phyloP scores from a whole-genome alignment of 2,329 filamentous ascomycete species.

The Colletotrichum aenigma region DNA sequence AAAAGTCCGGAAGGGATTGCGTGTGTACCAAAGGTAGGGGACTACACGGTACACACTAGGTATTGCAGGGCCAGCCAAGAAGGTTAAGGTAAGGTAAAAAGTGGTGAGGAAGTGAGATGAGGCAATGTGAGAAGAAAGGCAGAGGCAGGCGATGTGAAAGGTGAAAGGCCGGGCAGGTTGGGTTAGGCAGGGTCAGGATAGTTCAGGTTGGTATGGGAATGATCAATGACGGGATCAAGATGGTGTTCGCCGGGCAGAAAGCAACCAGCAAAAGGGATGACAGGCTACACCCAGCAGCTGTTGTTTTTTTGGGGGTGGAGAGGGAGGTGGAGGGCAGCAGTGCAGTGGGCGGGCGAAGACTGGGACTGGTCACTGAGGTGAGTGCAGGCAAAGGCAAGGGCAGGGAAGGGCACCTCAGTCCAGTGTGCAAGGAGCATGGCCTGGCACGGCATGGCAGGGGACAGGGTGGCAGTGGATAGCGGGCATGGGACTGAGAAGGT shows the following conservation, averaged over 20 bases:
- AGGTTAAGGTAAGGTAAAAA: background rate
- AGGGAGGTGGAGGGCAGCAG: background rate
- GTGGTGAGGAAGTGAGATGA: background rate
- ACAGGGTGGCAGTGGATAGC: background rate
- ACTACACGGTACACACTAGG: background rate
- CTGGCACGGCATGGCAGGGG: background rate
- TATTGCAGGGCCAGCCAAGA: background rate
- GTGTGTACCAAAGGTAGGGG: background rate
- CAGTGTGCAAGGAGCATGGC: background rate
- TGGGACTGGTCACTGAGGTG: background rate
- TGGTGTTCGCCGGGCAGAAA: background rate
- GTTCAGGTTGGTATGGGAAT: slow-evolving; percentile 1
- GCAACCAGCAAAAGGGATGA: background rate
- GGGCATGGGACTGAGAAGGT: background rate
- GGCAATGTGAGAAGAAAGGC: background rate
- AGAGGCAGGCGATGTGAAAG: background rate
- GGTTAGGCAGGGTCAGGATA: background rate
- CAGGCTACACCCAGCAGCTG: background rate
- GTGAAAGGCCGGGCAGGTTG: background rate
- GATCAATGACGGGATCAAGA: slow-evolving; percentile 6
- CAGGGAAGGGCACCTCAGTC: background rate
- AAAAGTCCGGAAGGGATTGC: background rate
- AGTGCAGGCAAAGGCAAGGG: background rate
- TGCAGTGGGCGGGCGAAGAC: background rate
- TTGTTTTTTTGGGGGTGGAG: background rate